Evolutionary conservation across 148 eudicot species (phyloP), one percentile per base, ranked within the genome.

Genomic region (Rhododendron molle): DNA sequence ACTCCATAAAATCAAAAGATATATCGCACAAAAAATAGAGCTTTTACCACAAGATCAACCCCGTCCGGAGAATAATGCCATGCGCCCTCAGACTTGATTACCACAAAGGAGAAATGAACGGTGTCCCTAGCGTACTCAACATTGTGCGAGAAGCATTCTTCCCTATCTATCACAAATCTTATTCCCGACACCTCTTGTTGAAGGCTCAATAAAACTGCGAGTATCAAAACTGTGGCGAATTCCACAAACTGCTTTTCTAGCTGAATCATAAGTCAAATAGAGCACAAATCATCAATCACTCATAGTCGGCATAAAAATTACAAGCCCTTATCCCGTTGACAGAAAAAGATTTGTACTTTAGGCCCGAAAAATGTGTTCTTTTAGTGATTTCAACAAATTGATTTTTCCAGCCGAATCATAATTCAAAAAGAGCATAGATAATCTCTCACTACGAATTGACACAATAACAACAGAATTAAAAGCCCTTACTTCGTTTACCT

Each of bases 91-190:
- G 92, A 88, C 91, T 95, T 96, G 69, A 96, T 91, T 46, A 96
- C 98, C 50, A 96, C 99, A 79, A 94, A 95, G 11, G 99, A 93
- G 30, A 85, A 93, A 83, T 92, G 94, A 78, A 96, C 93, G 3
- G 91, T 93, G 47, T 91, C 94, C 81, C 88, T 90, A 36, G 93
- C 94, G 38, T 90, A 91, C 81, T 94, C 96, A 65, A 93, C 99
- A 50, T 96, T 94, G 85, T 95, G 99, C 12, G 99, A 92, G 85
- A 92, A 91, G 76, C 99, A 96, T 88, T 96, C 99, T 80, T 93
- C 97, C 84, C 97, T 92, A 49, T 96, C 99, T 32, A 96, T 91
- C 85, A 95, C 96, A 90, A 96, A 90, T 89, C 99, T 91, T 60
- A 96, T 92, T 60, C 97, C 94, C 44, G 84, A 90, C 73, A 88